Percentiles rank a stretch among this genome's conserved stretches.
Evolutionary conservation across 2,329 filamentous ascomycete species (phyloP).

Genomic region (Paramyrothecium roridum): DNA sequence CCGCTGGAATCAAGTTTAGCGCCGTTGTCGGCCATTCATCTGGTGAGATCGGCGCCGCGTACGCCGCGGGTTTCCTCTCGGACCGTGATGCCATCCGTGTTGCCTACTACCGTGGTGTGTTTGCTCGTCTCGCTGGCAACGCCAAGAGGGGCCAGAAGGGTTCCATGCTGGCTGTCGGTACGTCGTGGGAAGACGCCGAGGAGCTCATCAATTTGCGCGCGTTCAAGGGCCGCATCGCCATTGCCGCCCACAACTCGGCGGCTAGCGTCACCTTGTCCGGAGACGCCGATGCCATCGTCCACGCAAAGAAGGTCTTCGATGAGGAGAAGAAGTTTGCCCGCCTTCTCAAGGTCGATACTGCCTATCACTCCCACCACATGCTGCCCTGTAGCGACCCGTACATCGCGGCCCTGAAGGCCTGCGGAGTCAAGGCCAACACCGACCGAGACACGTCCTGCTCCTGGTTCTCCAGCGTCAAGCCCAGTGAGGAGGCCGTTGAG

Average conservation of each 20-base stretch:
- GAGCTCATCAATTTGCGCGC: background rate
- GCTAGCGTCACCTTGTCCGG: slow-evolving; percentile 24
- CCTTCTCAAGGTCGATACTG: slow-evolving; percentile 37
- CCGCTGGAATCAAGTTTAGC: slow-evolving; percentile 26
- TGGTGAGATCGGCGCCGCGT: slow-evolving; percentile 39
- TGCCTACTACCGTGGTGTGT: slow-evolving; percentile 9
- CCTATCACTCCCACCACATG: slow-evolving; percentile 51
- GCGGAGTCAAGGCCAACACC: background rate
- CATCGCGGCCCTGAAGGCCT: slow-evolving; percentile 1
- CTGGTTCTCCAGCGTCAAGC: slow-evolving; percentile 22
- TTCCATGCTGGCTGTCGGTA: slow-evolving; percentile 19
- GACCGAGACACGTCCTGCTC: background rate
- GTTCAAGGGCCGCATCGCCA: slow-evolving; percentile 13
- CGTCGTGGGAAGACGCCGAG: slow-evolving; percentile 12
- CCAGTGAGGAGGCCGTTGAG: slow-evolving; percentile 13
- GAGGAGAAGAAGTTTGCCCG: slow-evolving; percentile 12
- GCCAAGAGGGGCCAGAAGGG: background rate
- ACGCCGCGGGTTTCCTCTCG: slow-evolving; percentile 39
- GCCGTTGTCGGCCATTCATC: slow-evolving; percentile 45
- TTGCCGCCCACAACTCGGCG: slow-evolving; percentile 20
- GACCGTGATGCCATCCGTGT: slow-evolving; percentile 17
- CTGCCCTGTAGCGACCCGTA: slow-evolving; percentile 10
- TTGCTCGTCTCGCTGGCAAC: background rate
- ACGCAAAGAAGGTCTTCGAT: slow-evolving; percentile 16
- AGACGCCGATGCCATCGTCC: slow-evolving; percentile 19